Percentiles rank a stretch among this genome's conserved stretches.
phyloP scores from a whole-genome alignment of 345 rosid genomes.

The Anacardium occidentale region DNA sequence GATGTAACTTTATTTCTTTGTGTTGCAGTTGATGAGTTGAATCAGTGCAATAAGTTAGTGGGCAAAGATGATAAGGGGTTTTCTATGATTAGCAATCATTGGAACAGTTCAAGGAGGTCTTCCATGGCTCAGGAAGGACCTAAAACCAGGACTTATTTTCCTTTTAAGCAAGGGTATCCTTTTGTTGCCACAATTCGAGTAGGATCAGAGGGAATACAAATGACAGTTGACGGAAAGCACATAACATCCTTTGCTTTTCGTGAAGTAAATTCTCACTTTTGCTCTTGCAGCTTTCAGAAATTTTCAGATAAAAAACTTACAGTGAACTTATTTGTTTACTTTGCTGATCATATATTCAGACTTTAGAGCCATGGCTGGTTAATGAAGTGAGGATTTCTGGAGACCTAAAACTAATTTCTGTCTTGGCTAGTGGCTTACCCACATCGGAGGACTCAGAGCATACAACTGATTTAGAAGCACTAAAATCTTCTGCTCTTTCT shows the following conservation, averaged over 20 bases:
- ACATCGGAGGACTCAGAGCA: slow-evolving; percentile 87
- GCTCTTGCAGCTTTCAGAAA: slow-evolving; percentile 2
- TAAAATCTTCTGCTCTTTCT: slow-evolving; percentile 66
- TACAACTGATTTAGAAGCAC: slow-evolving; percentile 59
- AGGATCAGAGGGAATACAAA: slow-evolving; percentile 89
- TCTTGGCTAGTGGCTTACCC: slow-evolving; percentile 86
- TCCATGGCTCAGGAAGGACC: slow-evolving; percentile 38
- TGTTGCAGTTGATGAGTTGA: slow-evolving; percentile 75
- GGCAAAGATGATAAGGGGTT: slow-evolving; percentile 57
- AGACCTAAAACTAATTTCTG: slow-evolving; percentile 64
- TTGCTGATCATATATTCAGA: slow-evolving; percentile 44
- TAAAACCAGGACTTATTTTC: slow-evolving; percentile 61
- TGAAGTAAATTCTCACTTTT: slow-evolving; percentile 58
- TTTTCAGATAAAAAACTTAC: slow-evolving; percentile 9
- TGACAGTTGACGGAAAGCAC: slow-evolving; percentile 96
- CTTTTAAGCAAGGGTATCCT: slow-evolving; percentile 75
- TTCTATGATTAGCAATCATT: slow-evolving; percentile 28
- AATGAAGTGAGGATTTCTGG: slow-evolving; percentile 85
- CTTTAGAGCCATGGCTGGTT: slow-evolving; percentile 96
- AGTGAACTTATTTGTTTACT: slow-evolving; percentile 18
- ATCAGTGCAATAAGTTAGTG: slow-evolving; percentile 80
- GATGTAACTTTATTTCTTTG: neutral
- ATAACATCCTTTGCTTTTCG: slow-evolving; percentile 89
- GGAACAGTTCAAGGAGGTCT: slow-evolving; percentile 35
- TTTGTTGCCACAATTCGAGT: slow-evolving; percentile 94